These are phyloP conservation scores for Trichophyton rubrum DNA, from an alignment of 2,329 filamentous ascomycete genomes.

Conservation along the genomic window DNA sequence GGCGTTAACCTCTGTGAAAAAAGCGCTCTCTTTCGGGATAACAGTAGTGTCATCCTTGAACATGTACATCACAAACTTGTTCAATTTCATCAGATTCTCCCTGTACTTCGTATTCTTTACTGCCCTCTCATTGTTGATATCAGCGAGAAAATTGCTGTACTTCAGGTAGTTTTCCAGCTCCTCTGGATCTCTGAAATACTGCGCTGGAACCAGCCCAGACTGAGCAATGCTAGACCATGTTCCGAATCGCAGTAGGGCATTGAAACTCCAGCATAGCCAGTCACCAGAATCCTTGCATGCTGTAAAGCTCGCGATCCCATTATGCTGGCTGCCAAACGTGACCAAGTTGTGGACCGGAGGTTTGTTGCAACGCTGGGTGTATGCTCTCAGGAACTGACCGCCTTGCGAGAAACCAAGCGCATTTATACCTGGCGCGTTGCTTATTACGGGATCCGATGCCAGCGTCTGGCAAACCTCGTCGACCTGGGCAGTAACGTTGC, in stretches of 20 bases:
- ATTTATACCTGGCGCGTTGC: conserved; percentile 71
- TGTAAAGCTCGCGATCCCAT: conserved; percentile 76
- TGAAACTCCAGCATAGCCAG: conserved; percentile 68
- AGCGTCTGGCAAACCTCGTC: conserved; percentile 65
- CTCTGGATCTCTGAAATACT: conserved; percentile 72
- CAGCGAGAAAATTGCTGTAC: conserved; percentile 76
- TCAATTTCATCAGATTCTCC: conserved; percentile 54
- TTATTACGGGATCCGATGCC: conserved; percentile 62
- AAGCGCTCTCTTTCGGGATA: conserved; percentile 77
- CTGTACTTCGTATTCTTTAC: conserved; percentile 64
- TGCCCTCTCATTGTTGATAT: conserved; percentile 84
- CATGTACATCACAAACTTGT: conserved; percentile 76
- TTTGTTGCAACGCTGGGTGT: conserved; percentile 73
- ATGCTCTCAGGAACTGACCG: conserved; percentile 86
- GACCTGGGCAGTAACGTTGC: conserved; percentile 73
- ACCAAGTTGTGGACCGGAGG: conserved; percentile 66
- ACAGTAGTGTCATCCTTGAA: conserved; percentile 79
- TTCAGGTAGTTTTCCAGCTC: conserved; percentile 63
- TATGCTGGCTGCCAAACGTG: conserved; percentile 85
- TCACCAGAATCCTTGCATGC: conserved; percentile 54
- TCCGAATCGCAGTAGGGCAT: conserved; percentile 64
- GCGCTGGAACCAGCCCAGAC: conserved; percentile 69
- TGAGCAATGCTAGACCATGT: conserved; percentile 74
- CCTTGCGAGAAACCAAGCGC: conserved; percentile 92
- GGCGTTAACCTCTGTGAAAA: conserved; percentile 77